Conservation (phyloP, 1,284 basidiomycete species). For the Amylostereum chailletii region DNA sequence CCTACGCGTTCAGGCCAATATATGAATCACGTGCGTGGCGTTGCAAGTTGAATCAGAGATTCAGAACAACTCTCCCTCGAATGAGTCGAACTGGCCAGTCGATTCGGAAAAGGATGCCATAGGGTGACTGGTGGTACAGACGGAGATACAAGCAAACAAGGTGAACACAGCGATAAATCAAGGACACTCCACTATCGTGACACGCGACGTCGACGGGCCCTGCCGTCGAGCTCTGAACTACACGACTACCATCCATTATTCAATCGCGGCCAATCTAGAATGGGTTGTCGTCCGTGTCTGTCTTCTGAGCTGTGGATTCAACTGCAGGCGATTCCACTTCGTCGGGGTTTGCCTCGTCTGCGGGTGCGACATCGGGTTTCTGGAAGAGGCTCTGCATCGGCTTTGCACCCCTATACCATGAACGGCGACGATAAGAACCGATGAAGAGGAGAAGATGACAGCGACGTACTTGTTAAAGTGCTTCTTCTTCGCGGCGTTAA, state of each 20-base stretch:
- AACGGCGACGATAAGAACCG: not conserved
- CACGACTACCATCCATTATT: not conserved
- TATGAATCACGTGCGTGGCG: too few relatives aligned
- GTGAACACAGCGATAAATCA: slow-evolving; percentile 7
- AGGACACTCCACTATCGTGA: slow-evolving; percentile 3
- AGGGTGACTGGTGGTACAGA: not conserved
- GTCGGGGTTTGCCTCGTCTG: not conserved
- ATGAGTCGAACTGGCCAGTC: too few relatives aligned
- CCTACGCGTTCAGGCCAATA: not conserved
- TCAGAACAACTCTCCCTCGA: too few relatives aligned
- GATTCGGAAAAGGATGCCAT: not conserved
- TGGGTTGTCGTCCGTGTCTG: slow-evolving; percentile 50
- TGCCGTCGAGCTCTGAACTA: too few relatives aligned
- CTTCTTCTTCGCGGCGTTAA: slow-evolving; percentile 84
- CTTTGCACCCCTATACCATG: slow-evolving; percentile 38
- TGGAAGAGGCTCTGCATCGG: slow-evolving; percentile 49
- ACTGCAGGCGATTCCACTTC: not conserved
- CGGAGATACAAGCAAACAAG: slow-evolving; percentile 2
- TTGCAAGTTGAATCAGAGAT: too few relatives aligned
- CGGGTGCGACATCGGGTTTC: not conserved
- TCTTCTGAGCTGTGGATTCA: not conserved
- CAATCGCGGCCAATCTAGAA: slow-evolving; percentile 29
- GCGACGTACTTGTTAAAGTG: slow-evolving; percentile 75
- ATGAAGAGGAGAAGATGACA: not conserved
- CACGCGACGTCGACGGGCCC: not conserved